Evolutionary conservation across 768 basidiomycete species (phyloP).

Genomic region (Sporobolomyces roseus): DNA sequence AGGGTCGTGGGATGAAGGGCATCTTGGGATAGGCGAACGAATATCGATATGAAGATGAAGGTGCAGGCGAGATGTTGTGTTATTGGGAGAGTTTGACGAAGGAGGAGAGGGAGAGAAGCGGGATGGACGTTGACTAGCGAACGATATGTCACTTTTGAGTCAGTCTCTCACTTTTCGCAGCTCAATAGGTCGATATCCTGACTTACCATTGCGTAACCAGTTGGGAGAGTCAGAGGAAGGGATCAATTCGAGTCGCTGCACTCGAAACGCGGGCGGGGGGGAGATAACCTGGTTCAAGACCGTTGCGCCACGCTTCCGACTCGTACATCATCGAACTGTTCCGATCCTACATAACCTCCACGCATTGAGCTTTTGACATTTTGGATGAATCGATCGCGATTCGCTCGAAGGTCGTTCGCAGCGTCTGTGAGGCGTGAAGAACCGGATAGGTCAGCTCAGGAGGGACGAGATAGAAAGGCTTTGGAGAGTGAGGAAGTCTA

Average conservation of each 20-base stretch:
- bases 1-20: constrained; percentile 66
- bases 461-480: neutral
- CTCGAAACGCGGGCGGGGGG: too few species aligned
- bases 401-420: constrained; percentile 85
- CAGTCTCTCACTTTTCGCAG: too few species aligned
- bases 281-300: too few species aligned
- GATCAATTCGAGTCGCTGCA: too few species aligned
- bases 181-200: neutral
- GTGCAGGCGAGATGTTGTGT: constrained; percentile 79
- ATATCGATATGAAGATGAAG: constrained; percentile 75
- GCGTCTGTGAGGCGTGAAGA: constrained; percentile 62
- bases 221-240: constrained; percentile 67
- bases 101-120: constrained; percentile 58
- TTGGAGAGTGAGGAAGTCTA: too few species aligned
- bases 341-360: constrained; percentile 71
- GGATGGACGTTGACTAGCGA: constrained; percentile 72
- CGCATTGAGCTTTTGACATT: constrained; percentile 86
- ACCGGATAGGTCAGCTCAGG: neutral
- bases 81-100: constrained; percentile 54
- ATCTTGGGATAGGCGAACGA: constrained; percentile 64
- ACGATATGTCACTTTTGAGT: neutral
- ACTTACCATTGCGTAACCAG: constrained; percentile 67
- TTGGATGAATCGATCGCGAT: constrained; percentile 71
- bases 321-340: constrained; percentile 70
- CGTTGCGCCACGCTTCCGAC: neutral